phyloP scores from a whole-genome alignment of 805 yeast genomes.

The Wickerhamiella musiphila region DNA sequence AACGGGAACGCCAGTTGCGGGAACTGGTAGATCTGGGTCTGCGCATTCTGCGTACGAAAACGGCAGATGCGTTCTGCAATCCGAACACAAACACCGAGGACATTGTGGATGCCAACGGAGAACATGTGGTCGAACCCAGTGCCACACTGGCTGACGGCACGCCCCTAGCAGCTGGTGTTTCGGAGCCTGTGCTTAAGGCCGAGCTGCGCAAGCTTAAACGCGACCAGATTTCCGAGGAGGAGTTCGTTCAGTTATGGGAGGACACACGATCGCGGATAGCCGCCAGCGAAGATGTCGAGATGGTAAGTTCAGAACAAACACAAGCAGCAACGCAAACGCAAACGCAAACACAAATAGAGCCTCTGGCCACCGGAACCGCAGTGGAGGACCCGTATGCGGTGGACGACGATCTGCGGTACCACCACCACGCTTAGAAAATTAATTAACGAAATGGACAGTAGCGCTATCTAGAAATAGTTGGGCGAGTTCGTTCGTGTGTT shows the following conservation, averaged over 20 bases:
- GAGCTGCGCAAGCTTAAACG: conserved; percentile 13
- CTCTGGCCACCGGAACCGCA: neutral
- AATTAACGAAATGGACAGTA: too few species aligned
- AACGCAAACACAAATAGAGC: too few species aligned
- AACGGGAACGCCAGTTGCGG: conserved; percentile 47
- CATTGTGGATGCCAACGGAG: conserved; percentile 1
- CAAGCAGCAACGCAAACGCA: too few species aligned
- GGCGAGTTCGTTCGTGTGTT: too few species aligned
- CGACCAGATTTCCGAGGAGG: conserved; percentile 27
- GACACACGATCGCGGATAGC: conserved; percentile 44
- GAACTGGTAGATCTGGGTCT: conserved; percentile 51
- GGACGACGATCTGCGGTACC: too few species aligned
- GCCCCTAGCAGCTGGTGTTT: conserved; percentile 23
- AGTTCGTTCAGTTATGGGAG: conserved; percentile 60
- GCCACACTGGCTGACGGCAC: conserved; percentile 18
- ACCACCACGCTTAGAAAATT: too few species aligned
- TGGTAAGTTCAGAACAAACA: conserved; percentile 53
- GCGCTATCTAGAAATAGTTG: too few species aligned
- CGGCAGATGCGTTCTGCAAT: conserved; percentile 50
- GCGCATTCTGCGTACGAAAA: conserved; percentile 44
- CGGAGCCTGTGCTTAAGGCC: conserved; percentile 16
- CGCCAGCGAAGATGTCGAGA: conserved; percentile 29
- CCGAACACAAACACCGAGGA: neutral
- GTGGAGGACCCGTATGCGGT: conserved; percentile 5
- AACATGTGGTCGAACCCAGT: too few species aligned